Base-by-base conservation (phyloP, 139 green algal genomes). In the Pseudopediastrum boryanum region DNA sequence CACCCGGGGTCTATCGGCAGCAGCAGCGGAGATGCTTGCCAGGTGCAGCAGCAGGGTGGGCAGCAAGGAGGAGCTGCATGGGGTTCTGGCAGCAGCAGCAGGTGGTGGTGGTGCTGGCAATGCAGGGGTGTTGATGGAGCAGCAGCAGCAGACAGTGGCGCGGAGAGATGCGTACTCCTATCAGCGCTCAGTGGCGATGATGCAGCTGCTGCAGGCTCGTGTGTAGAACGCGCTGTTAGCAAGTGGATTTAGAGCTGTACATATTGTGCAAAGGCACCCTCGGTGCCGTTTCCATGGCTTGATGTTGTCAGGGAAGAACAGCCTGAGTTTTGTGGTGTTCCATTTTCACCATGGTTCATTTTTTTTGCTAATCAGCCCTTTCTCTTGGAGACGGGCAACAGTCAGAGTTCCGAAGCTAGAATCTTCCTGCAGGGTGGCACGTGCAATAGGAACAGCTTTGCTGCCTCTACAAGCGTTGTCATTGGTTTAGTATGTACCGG, bases 171-270 rank as follows among this genome's bases (percentile, higher is more conserved):
- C 82, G 52, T 33, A 75, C 50, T 41, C 80, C 21, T 39, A 79
- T 43, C 39, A 85, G 48, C 43, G 79, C 68, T 54, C 74, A 71
- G 12, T 78, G 8, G 44, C 51, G 2, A 78, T 78, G 71, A 78
- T 78, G n/a, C 71, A 78, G 71, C 71, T 78, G 71, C 71, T 78
- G 71, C 71, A 78, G 41, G 71, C 71, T 19, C 54, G 71, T 33
- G 71, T 78, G 39, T 78, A n/a, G n/a, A n/a, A n/a, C n/a, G n/a
- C n/a, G n/a, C n/a, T n/a, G n/a, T n/a, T n/a, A 2, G 59, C 29
- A 43, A 58, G 19, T 58, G 48, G 19, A 21, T 21, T 21, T 58
- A 21, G 19, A n/a, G 48, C 48, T 58, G 48, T n/a, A n/a, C 48
- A n/a, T 16, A n/a, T 16, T 21, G 48, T 16, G 19, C 48, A 58